A percentile compares a stretch with the other conserved stretches of the same genome.
Evolutionary conservation across 352 stramenopile species (phyloP).

Genomic region (Albugo laibachii): DNA sequence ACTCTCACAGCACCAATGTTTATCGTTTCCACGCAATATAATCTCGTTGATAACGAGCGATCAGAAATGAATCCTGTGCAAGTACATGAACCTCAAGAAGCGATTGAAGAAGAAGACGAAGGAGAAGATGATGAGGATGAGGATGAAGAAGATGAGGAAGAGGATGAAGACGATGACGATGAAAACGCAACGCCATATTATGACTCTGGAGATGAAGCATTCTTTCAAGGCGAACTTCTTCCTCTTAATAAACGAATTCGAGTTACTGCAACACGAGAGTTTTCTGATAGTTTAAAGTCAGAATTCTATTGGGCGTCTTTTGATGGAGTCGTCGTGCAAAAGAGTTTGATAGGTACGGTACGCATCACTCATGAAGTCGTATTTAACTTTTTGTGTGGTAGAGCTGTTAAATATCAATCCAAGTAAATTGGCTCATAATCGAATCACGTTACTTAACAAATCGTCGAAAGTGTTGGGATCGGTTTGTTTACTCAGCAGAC

Average conservation of each 20-base stretch:
- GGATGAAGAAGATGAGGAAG: slow-evolving; percentile 17
- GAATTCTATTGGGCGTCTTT: slow-evolving; percentile 56
- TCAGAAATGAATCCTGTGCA: neutral
- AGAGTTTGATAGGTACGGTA: slow-evolving; percentile 43
- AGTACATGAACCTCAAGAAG: neutral
- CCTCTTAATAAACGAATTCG: slow-evolving; percentile 31
- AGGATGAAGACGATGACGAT: slow-evolving; percentile 10
- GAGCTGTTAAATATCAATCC: slow-evolving; percentile 54
- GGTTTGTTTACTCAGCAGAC: slow-evolving; percentile 7
- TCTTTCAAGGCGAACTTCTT: slow-evolving; percentile 10
- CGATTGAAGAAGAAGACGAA: slow-evolving; percentile 16
- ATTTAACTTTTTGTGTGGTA: slow-evolving; percentile 5
- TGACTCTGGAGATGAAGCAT: slow-evolving; percentile 33
- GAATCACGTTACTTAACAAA: slow-evolving; percentile 27
- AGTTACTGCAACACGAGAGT: slow-evolving; percentile 9
- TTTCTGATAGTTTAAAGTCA: slow-evolving; percentile 5
- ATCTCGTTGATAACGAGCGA: neutral
- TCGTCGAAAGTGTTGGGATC: slow-evolving; percentile 10
- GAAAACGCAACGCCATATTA: slow-evolving; percentile 17
- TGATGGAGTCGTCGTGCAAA: slow-evolving; percentile 32
- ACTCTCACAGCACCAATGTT: slow-evolving; percentile 1
- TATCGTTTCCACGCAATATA: slow-evolving; percentile 7
- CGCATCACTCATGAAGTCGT: neutral
- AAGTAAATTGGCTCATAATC: slow-evolving; percentile 33
- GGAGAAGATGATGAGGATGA: slow-evolving; percentile 22